Conservation (phyloP, 2,329 filamentous ascomycete species). For the Colletotrichum viniferum region DNA sequence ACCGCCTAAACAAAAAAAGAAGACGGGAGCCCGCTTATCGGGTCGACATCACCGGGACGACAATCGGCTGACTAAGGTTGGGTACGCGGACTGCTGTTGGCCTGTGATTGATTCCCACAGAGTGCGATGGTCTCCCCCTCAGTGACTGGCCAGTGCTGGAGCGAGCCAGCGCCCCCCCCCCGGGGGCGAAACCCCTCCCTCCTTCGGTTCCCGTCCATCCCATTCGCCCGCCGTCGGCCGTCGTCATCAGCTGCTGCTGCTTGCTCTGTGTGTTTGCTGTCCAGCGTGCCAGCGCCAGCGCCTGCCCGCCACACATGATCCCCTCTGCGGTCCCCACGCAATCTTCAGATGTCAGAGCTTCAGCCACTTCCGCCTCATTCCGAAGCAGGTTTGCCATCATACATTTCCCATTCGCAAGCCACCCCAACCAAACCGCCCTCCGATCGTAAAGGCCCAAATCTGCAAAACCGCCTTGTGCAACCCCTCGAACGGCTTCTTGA, state of each 20-base stretch:
- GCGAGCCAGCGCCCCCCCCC: background rate
- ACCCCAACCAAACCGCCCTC: background rate
- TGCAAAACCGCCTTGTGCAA: background rate
- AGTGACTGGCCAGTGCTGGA: background rate
- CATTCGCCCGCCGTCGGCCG: conserved; percentile 10
- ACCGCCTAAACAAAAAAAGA: conserved; percentile 13
- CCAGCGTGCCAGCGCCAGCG: background rate
- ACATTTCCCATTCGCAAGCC: background rate
- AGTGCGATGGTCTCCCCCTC: background rate
- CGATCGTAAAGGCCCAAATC: background rate
- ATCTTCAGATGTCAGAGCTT: conserved; percentile 22
- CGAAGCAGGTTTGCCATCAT: conserved; percentile 17
- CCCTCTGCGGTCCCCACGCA: background rate
- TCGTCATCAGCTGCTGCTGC: conserved; percentile 5
- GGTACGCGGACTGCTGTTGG: background rate
- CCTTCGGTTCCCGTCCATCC: background rate
- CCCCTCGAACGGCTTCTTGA: background rate
- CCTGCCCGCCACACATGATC: conserved; percentile 2
- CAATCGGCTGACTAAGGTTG: conserved; percentile 26
- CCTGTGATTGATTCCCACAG: background rate
- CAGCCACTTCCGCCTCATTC: conserved; percentile 17
- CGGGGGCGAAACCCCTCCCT: background rate
- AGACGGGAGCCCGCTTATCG: background rate
- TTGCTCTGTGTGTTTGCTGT: background rate
- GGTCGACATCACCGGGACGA: conserved; percentile 33